Conservation (phyloP, 305 asterid genomes). For the Striga hermonthica region DNA sequence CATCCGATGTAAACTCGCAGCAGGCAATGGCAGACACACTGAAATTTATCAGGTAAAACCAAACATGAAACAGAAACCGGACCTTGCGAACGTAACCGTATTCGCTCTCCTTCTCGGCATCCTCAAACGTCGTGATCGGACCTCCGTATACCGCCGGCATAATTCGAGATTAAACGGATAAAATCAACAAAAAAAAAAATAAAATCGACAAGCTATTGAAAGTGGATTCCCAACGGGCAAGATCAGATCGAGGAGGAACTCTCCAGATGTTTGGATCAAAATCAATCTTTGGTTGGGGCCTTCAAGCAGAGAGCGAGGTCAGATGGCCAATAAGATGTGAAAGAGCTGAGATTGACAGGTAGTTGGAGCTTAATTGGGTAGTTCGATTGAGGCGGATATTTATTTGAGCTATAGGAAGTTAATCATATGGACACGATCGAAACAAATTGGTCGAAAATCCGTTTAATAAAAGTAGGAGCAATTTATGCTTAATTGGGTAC, state of each 20-base stretch:
- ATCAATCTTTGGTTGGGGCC: constrained; percentile 21
- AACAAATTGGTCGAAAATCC: too few relatives aligned
- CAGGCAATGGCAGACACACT: constrained; percentile 1
- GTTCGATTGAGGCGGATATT: too few relatives aligned
- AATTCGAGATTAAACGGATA: constrained; percentile 31
- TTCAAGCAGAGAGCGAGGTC: constrained; percentile 9
- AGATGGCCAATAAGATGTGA: background rate
- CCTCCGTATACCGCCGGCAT: constrained; percentile 61
- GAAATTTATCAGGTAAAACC: background rate
- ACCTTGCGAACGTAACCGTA: constrained; percentile 72
- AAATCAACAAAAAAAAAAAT: background rate
- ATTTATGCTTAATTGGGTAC: too few relatives aligned
- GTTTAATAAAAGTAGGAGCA: too few relatives aligned
- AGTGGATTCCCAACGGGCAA: constrained; percentile 15
- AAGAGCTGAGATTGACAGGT: constrained; percentile 31
- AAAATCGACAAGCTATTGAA: constrained; percentile 13
- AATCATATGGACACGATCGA: background rate
- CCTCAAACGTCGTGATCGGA: constrained; percentile 63
- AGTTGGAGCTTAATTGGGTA: constrained; percentile 28
- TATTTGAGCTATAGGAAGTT: background rate
- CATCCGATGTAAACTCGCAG: background rate
- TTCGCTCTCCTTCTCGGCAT: constrained; percentile 75
- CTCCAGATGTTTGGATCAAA: background rate
- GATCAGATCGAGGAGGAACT: constrained; percentile 37
- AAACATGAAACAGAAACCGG: background rate